Evolutionary conservation across 345 rosid genomes (phyloP).

Genomic region (Sonneratia caseolaris): DNA sequence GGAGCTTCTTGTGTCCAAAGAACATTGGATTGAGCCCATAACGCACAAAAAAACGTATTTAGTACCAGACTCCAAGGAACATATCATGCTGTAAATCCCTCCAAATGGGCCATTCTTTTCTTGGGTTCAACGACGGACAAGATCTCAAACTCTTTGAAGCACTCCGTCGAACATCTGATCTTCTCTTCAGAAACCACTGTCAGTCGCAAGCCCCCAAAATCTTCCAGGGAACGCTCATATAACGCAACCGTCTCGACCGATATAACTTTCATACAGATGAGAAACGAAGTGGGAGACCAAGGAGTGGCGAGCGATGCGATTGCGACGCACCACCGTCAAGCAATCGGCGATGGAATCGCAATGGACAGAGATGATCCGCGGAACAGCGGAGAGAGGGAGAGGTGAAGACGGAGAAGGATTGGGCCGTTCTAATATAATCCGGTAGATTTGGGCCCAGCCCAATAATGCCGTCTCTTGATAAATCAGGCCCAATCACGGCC

Average conservation of each 20-base stretch:
- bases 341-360: neutral
- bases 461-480: neutral
- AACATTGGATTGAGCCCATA: neutral
- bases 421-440: too few species aligned
- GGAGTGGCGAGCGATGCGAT: neutral
- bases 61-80: neutral
- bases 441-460: neutral
- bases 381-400: neutral
- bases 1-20: neutral
- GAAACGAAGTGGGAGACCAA: too few species aligned
- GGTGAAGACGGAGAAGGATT: too few species aligned
- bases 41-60: neutral
- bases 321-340: neutral
- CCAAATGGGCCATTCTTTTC: neutral
- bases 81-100: neutral
- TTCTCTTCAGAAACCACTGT: neutral
- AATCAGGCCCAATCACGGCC: neutral
- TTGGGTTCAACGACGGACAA: neutral
- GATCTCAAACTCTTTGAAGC: slow-evolving; percentile 2
- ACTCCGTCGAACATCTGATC: neutral
- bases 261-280: neutral
- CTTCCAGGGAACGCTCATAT: neutral
- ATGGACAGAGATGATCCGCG: neutral
- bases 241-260: neutral
- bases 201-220: neutral